A percentile compares a stretch with the other conserved stretches of the same genome.
Evolutionary conservation across 2,329 filamentous ascomycete genomes (phyloP).

Genomic region (Beauveria varroae): DNA sequence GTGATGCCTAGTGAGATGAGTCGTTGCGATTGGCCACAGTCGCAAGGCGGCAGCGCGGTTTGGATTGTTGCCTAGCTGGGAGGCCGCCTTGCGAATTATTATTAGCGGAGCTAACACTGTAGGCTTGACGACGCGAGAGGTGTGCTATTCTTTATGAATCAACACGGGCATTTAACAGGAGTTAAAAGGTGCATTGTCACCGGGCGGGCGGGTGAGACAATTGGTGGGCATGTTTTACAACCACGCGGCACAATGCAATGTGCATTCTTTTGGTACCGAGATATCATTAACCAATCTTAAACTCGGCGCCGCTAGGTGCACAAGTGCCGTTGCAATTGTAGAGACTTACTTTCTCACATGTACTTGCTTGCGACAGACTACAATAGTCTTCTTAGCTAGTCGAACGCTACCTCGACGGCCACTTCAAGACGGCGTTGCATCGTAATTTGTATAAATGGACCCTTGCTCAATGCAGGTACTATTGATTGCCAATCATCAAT

Average conservation of each 20-base stretch:
- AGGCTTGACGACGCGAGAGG: background rate
- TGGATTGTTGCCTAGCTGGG: background rate
- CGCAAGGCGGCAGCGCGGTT: background rate
- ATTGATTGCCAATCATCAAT: background rate
- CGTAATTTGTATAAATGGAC: background rate
- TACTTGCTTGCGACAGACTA: no score
- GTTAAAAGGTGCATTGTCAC: no score
- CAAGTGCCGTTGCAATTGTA: no score
- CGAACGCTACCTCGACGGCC: no score
- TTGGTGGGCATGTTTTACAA: background rate
- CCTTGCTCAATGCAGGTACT: background rate
- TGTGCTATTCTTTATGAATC: no score
- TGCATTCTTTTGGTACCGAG: no score
- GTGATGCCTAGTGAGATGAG: slow-evolving; percentile 5
- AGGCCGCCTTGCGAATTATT: slow-evolving; percentile 2
- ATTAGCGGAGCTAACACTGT: background rate
- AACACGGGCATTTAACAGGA: no score
- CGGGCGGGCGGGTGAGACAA: background rate
- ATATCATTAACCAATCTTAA: no score
- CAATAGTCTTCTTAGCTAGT: no score
- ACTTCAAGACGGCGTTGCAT: no score
- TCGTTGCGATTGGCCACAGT: background rate
- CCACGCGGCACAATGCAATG: background rate
- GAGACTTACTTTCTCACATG: no score
- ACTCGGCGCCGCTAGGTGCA: no score